phyloP scores from a whole-genome alignment of 805 yeast genomes.

The Yarrowia sp. region DNA sequence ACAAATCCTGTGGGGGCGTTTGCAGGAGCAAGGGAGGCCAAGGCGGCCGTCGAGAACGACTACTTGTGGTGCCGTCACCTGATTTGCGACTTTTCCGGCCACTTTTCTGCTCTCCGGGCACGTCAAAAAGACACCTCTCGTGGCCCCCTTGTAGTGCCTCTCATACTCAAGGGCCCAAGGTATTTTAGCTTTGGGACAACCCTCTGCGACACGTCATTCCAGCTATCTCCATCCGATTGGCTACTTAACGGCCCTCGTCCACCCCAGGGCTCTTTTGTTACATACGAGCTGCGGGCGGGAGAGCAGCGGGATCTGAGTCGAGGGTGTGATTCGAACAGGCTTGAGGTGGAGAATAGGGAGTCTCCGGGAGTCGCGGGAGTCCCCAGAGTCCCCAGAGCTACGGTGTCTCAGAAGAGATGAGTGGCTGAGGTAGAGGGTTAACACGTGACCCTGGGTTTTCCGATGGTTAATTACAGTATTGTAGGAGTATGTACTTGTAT shows the following conservation, averaged over 20 bases:
- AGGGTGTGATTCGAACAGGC: no score
- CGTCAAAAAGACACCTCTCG: background rate
- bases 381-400: no score
- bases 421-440: background rate
- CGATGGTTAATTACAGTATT: no score
- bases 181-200: conserved; percentile 24
- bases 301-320: no score
- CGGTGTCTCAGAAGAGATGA: background rate
- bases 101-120: no score
- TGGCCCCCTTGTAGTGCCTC: background rate
- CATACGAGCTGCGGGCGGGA: background rate
- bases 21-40: background rate
- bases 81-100: no score
- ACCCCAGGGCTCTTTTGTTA: background rate
- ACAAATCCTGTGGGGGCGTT: conserved; percentile 11
- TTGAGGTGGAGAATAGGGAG: no score
- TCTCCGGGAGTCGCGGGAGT: no score
- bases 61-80: no score
- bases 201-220: conserved; percentile 31
- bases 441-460: no score
- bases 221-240: conserved; percentile 29
- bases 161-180: conserved; percentile 8
- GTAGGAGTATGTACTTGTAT: no score
- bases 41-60: no score
- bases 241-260: background rate